These are phyloP conservation scores for Candida khao-thaluensis DNA, from an alignment of 805 yeast genomes.

Conservation along the genomic window DNA sequence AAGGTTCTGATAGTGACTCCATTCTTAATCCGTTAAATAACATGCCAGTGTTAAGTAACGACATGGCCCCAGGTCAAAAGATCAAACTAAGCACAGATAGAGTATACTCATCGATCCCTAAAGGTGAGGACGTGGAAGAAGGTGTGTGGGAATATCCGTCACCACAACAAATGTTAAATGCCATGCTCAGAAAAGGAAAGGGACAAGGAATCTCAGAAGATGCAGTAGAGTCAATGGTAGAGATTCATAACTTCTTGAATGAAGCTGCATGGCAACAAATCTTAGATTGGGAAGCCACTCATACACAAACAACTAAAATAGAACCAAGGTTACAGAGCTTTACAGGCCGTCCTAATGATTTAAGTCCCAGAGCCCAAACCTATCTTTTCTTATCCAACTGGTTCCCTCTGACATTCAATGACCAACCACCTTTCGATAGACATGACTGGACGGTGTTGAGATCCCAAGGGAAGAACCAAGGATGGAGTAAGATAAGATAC, in stretches of 20 bases:
- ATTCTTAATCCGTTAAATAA: conserved; percentile 78
- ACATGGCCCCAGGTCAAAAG: conserved; percentile 76
- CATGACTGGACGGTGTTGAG: conserved; percentile 98
- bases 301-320: conserved; percentile 52
- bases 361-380: conserved; percentile 81
- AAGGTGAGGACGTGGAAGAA: conserved; percentile 60
- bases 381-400: conserved; percentile 62
- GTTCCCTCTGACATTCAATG: conserved; percentile 70
- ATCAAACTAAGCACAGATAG: conserved; percentile 78
- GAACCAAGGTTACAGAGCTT: conserved; percentile 80
- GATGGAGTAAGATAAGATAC: conserved; percentile 77
- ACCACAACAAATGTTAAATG: conserved; percentile 98
- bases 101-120: conserved; percentile 81
- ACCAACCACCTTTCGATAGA: conserved; percentile 92
- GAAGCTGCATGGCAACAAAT: conserved; percentile 98
- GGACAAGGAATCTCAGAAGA: conserved; percentile 86
- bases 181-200: conserved; percentile 94
- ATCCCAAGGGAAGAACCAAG: conserved; percentile 41
- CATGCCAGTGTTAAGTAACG: conserved; percentile 78
- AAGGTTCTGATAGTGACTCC: conserved; percentile 25
- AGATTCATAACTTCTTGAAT: conserved; percentile 90
- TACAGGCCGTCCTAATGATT: conserved; percentile 87
- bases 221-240: conserved; percentile 96
- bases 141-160: conserved; percentile 99
- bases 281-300: conserved; percentile 81